Base-by-base conservation (phyloP, 768 basidiomycete species). In the Coprinopsis cinerea region DNA sequence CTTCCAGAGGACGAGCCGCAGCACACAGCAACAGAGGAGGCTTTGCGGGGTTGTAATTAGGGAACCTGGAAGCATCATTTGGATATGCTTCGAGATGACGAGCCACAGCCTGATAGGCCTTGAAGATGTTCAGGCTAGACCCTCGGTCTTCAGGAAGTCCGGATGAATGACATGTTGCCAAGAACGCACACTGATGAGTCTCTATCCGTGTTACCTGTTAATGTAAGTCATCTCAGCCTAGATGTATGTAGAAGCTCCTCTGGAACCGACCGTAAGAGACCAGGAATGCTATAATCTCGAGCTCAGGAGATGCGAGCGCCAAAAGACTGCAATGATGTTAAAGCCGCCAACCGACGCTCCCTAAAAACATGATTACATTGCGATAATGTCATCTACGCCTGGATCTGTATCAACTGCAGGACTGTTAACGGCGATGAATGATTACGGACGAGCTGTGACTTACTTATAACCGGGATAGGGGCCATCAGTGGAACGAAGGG, bases 321-420 rank as follows among this genome's bases (percentile, higher is more conserved):
- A 91, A 68, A 47, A 92, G 67, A 51, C 88, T 90, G 57, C 6
- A 51, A 23, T 2, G 22, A 18, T n/a, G n/a, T n/a, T n/a, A n/a
- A n/a, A n/a, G n/a, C n/a, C n/a, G n/a, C n/a, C n/a, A n/a, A n/a
- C n/a, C n/a, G n/a, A n/a, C n/a, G n/a, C n/a, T n/a, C n/a, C n/a
- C n/a, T n/a, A 36, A 22, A 25, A 28, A 32, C 18, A 26, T 15
- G 10, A 32, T 26, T 44, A 85, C 88, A 93, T 80, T 24, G 89
- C 89, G 45, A 91, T 56, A 22, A 75, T 70, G 62, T 93, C 91
- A 59, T 93, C 91, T 2, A 91, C 83, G 27, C 91, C 91, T 5
- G 90, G 88, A 60, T 93, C 90, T 23, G 88, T 88, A 57, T 91
- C 89, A 59, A 90, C 87, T 90, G 57, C 47, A 23, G 27, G 27